phyloP scores from a whole-genome alignment of 257 asterid genomes.

The Rauvolfia tetraphylla region DNA sequence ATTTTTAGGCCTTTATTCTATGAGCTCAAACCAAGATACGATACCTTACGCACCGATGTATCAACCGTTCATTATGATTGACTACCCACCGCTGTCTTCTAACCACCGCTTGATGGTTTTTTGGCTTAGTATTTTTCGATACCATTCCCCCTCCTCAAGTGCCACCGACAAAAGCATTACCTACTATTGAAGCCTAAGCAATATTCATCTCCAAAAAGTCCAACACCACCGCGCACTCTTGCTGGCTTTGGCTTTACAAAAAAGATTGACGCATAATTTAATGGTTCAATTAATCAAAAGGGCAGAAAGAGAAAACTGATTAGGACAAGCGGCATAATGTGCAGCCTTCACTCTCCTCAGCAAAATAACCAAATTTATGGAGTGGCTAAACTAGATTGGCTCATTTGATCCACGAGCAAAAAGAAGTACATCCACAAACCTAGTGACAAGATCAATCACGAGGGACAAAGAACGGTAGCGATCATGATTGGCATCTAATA shows the following conservation, averaged over 20 bases:
- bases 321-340: constrained; percentile 10
- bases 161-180: constrained; percentile 22
- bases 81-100: neutral
- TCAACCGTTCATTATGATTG: constrained; percentile 9
- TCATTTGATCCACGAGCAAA: constrained; percentile 14
- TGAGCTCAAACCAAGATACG: constrained; percentile 13
- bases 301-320: constrained; percentile 1
- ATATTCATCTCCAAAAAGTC: constrained; percentile 4
- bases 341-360: neutral
- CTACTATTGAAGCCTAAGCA: neutral
- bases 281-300: neutral
- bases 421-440: neutral
- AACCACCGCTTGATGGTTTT: constrained; percentile 6
- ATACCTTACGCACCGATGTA: constrained; percentile 10
- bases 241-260: neutral
- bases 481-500: constrained; percentile 3
- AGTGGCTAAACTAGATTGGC: neutral
- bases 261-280: neutral
- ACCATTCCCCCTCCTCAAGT: constrained; percentile 2
- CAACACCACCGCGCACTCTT: neutral
- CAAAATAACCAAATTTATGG: neutral
- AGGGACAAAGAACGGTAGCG: neutral
- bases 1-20: neutral
- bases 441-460: constrained; percentile 12
- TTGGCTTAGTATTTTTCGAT: neutral